These are phyloP conservation scores for Chaetomium fimeti DNA, from an alignment of 495 filamentous ascomycete genomes.

Conservation along the genomic window DNA sequence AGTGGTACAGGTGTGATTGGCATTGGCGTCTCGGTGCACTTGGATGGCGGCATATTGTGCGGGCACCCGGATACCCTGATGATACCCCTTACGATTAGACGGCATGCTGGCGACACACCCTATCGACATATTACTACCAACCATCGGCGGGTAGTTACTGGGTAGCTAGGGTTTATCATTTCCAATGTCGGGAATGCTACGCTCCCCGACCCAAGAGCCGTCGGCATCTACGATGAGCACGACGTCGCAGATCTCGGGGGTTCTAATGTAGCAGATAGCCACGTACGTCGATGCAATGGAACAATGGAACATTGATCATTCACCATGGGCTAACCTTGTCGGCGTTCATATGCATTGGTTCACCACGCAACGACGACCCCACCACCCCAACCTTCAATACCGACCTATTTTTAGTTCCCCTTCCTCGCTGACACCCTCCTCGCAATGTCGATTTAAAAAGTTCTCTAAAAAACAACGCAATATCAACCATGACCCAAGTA, in stretches of 20 bases:
- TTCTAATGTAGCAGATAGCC: background rate
- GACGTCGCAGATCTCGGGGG: background rate
- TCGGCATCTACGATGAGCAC: background rate
- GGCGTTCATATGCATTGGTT: background rate
- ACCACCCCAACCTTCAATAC: no score
- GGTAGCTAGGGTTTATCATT: background rate
- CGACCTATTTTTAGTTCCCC: no score
- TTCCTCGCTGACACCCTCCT: no score
- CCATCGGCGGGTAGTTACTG: background rate
- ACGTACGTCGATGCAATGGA: background rate
- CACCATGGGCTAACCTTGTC: background rate
- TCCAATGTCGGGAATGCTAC: no score
- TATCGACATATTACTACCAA: background rate
- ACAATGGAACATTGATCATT: background rate
- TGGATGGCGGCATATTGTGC: constrained; percentile 13
- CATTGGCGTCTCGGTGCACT: constrained; percentile 18
- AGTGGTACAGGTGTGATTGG: constrained; percentile 21
- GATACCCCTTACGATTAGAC: constrained; percentile 5
- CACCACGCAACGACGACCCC: no score
- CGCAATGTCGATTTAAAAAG: no score
- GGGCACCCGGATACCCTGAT: constrained; percentile 10
- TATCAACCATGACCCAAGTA: no score
- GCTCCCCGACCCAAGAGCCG: background rate
- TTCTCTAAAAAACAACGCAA: no score
- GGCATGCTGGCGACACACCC: background rate